Percentiles rank a stretch among this genome's conserved stretches.
These are phyloP conservation scores for Mycosarcoma maydis DNA, from an alignment of 1,284 basidiomycete genomes.

Conservation along the genomic window DNA sequence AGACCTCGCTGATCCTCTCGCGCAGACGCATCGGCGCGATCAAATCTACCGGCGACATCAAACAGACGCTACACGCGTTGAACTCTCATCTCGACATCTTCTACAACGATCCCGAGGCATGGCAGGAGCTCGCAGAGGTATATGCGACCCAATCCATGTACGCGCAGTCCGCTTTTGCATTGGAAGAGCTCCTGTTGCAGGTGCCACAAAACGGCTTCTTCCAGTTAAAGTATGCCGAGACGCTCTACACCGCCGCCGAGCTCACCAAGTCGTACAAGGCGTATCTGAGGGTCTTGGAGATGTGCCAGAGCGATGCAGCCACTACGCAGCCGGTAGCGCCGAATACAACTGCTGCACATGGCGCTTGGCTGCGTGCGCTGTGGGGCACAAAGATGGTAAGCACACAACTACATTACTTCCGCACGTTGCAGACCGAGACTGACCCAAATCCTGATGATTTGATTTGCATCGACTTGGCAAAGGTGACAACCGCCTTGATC, in stretches of 20 bases:
- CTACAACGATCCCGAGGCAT: constrained; percentile 89
- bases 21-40: constrained; percentile 82
- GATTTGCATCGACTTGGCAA: no score
- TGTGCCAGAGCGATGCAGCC: constrained; percentile 43
- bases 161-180: constrained; percentile 75
- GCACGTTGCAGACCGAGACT: no score
- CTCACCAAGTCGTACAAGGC: constrained; percentile 69
- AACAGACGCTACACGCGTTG: constrained; percentile 79
- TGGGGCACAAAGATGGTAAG: constrained; percentile 65
- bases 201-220: constrained; percentile 86
- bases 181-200: constrained; percentile 83
- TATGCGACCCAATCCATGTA: constrained; percentile 83
- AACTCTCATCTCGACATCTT: constrained; percentile 87
- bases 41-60: constrained; percentile 31
- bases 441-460: no score
- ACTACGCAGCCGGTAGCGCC: background rate
- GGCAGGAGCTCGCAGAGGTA: constrained; percentile 90
- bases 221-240: constrained; percentile 83
- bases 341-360: constrained; percentile 6
- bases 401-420: no score
- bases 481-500: constrained; percentile 29
- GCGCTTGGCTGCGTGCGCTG: constrained; percentile 60
- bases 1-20: constrained; percentile 80
- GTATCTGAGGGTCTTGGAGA: constrained; percentile 61
- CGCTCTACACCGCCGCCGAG: constrained; percentile 79